A percentile compares a stretch with the other conserved stretches of the same genome.
Evolutionary conservation across 176 grass and related monocot species (phyloP).

Genomic region (Hordeum vulgare): MorexV3_pseudomolecules_assembly NC_058518.1:494415465-494415964

Average conservation of each 20-base stretch:
- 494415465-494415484: no score
- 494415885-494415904: neutral
- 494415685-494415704: neutral
- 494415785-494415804: constrained; percentile 67
- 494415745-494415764: neutral
- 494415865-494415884: constrained; percentile 2
- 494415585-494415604: no score
- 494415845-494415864: constrained; percentile 51
- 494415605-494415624: no score
- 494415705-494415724: constrained; percentile 5
- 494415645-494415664: no score
- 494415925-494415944: neutral
- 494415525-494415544: no score
- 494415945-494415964: neutral
- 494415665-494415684: neutral
- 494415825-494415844: constrained; percentile 78
- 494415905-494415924: neutral
- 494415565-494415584: no score
- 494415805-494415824: constrained; percentile 68
- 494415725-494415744: neutral
- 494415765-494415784: neutral
- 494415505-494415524: no score
- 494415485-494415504: no score
- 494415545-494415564: no score
- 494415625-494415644: no score